phyloP scores from a whole-genome alignment of 345 rosid species.

The Heritiera littoralis region DNA sequence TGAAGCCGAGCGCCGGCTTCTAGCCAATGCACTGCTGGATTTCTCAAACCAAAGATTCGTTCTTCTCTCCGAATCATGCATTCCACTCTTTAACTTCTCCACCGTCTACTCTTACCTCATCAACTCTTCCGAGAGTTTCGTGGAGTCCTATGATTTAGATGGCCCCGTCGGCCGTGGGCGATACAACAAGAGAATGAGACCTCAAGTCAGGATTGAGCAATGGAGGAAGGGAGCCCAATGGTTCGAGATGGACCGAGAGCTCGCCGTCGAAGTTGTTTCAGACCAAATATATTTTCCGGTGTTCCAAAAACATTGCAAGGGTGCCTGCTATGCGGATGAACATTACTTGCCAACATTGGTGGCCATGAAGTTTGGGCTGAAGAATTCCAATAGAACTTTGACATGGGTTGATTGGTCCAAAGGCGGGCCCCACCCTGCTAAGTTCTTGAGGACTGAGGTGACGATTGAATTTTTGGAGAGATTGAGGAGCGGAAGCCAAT shows the following conservation, averaged over 20 bases:
- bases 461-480: conserved; percentile 51
- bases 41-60: conserved; percentile 68
- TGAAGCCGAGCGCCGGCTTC: conserved; percentile 79
- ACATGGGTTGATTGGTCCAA: conserved; percentile 85
- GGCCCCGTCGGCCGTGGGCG: conserved; percentile 72
- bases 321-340: conserved; percentile 68
- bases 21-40: conserved; percentile 81
- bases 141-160: conserved; percentile 55
- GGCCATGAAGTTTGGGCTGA: conserved; percentile 29
- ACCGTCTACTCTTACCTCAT: conserved; percentile 60
- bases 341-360: conserved; percentile 81
- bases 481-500: conserved; percentile 48
- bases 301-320: conserved; percentile 55
- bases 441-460: conserved; percentile 47
- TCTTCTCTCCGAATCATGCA: conserved; percentile 81
- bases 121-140: conserved; percentile 48
- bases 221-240: conserved; percentile 97
- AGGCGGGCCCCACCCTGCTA: conserved; percentile 76
- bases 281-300: conserved; percentile 58
- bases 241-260: conserved; percentile 66
- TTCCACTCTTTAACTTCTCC: conserved; percentile 79
- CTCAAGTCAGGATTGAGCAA: conserved; percentile 43
- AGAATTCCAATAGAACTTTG: conserved; percentile 65
- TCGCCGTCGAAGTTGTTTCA: conserved; percentile 59
- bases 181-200: conserved; percentile 55